phyloP scores from a whole-genome alignment of 202 grass and related monocot genomes.

The Setaria viridis region DNA sequence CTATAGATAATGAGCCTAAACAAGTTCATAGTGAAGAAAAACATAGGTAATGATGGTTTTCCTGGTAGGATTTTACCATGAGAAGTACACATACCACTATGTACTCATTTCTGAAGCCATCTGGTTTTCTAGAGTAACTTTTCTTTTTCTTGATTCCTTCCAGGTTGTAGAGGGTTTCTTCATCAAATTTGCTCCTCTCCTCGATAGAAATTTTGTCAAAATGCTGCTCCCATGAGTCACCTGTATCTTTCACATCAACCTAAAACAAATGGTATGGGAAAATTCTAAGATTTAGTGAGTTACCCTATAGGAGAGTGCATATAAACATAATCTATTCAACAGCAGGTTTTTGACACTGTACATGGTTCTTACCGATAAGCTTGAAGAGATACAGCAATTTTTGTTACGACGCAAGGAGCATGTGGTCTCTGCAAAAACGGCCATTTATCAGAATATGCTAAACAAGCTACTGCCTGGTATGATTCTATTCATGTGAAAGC shows the following conservation, averaged over 20 bases:
- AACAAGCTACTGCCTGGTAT: background rate
- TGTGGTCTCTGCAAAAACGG: conserved; percentile 43
- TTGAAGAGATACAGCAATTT: conserved; percentile 39
- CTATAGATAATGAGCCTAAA: background rate
- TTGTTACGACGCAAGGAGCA: conserved; percentile 35
- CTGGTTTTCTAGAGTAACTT: conserved; percentile 44
- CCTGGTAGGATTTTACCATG: background rate
- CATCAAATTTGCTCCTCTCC: conserved; percentile 54
- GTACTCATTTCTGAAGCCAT: conserved; percentile 54
- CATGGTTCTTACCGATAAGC: conserved; percentile 42
- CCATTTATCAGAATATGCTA: background rate
- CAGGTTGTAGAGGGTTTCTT: conserved; percentile 52
- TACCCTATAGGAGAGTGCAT: background rate
- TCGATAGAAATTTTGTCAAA: conserved; percentile 43
- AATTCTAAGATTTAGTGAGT: conserved; percentile 13
- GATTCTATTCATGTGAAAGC: background rate
- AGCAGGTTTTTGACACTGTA: background rate
- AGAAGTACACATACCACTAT: conserved; percentile 21
- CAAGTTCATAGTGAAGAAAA: background rate
- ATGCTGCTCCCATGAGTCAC: conserved; percentile 40
- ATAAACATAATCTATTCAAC: background rate
- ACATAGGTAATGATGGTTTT: background rate
- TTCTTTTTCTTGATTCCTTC: conserved; percentile 50
- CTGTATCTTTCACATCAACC: conserved; percentile 13
- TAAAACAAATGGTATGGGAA: conserved; percentile 19